Evolutionary conservation across 148 eudicot species (phyloP).

Genomic region (Suaeda aralocaspica): DNA sequence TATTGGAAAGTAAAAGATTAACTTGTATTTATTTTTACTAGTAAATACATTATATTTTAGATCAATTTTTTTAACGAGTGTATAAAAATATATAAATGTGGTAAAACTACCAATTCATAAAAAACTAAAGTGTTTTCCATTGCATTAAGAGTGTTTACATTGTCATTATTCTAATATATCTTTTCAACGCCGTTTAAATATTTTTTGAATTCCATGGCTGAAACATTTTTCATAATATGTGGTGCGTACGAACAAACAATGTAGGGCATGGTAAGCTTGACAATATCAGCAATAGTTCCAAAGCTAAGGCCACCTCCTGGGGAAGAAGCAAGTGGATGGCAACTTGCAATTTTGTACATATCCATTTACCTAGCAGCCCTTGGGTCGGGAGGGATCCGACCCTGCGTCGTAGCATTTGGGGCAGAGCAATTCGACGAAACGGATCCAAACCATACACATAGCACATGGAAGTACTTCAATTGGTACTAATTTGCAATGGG

Average conservation of each 20-base stretch:
- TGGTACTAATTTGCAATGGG: constrained; percentile 99
- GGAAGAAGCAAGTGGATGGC: constrained; percentile 56
- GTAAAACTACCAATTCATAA: too few species aligned
- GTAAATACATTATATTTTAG: too few species aligned
- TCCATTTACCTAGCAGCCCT: constrained; percentile 57
- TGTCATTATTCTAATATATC: too few species aligned
- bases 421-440: constrained; percentile 90
- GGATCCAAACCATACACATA: constrained; percentile 52
- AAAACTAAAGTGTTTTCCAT: too few species aligned
- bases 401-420: constrained; percentile 92
- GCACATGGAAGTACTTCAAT: constrained; percentile 86
- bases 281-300: constrained; percentile 71
- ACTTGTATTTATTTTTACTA: too few species aligned
- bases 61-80: too few species aligned
- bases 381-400: constrained; percentile 90
- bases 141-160: too few species aligned
- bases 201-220: too few species aligned
- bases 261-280: constrained; percentile 83
- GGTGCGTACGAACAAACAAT: background rate
- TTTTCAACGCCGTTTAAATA: too few species aligned
- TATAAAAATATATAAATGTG: too few species aligned
- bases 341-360: constrained; percentile 58
- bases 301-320: constrained; percentile 67
- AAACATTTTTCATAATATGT: too few species aligned
- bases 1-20: too few species aligned